Evolutionary conservation across 2,329 filamentous ascomycete species (phyloP).

Genomic region (Colletotrichum liriopes): DNA sequence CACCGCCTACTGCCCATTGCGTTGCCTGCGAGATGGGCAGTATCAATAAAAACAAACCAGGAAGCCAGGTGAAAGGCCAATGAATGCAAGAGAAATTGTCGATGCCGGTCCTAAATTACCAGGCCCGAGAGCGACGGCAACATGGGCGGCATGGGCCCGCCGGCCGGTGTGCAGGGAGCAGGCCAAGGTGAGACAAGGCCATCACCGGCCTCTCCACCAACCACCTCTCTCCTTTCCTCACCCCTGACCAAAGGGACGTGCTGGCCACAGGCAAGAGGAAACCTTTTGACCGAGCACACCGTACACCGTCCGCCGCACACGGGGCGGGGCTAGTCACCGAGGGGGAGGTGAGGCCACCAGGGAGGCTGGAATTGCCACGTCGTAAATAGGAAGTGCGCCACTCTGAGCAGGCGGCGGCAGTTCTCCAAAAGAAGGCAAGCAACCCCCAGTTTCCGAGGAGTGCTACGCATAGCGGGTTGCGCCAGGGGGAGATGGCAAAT

Average conservation of each 20-base stretch:
- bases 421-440: neutral
- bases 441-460: conserved; percentile 5
- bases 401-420: no score
- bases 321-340: conserved; percentile 13
- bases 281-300: conserved; percentile 34
- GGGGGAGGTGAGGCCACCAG: conserved; percentile 4
- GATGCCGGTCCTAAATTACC: conserved; percentile 29
- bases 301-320: neutral
- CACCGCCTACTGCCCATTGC: conserved; percentile 30
- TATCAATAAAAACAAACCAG: conserved; percentile 44
- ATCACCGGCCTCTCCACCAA: conserved; percentile 31
- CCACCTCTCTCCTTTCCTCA: conserved; percentile 16
- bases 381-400: neutral
- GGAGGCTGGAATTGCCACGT: neutral
- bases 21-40: conserved; percentile 48
- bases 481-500: conserved; percentile 1
- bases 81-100: conserved; percentile 29
- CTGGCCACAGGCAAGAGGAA: neutral
- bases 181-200: conserved; percentile 39
- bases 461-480: conserved; percentile 6
- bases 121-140: conserved; percentile 25
- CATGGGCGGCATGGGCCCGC: conserved; percentile 21
- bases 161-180: conserved; percentile 29
- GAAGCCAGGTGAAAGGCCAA: conserved; percentile 32
- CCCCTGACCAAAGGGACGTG: conserved; percentile 7